These are phyloP conservation scores for Artemisia argyi DNA, from an alignment of 129 eudicot genomes.

Conservation along the genomic window DNA sequence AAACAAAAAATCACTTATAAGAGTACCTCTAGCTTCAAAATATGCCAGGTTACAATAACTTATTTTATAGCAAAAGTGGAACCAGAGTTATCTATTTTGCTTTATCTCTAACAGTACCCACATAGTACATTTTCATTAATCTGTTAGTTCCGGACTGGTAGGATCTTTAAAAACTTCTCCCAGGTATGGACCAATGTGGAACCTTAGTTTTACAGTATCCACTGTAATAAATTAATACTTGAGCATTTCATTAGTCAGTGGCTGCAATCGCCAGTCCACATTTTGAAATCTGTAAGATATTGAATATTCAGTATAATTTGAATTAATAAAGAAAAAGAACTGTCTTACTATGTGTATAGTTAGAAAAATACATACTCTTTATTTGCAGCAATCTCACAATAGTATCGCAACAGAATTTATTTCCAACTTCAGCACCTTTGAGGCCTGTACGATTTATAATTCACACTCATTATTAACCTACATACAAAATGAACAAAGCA, in stretches of 20 bases:
- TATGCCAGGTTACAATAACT: too few species aligned
- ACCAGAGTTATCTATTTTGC: too few species aligned
- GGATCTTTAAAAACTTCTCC: too few species aligned
- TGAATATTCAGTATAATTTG: not conserved
- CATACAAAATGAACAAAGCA: not conserved
- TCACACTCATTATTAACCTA: constrained; percentile 14
- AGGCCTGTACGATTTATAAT: constrained; percentile 54
- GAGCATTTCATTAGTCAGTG: constrained; percentile 81
- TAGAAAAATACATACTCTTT: constrained; percentile 65
- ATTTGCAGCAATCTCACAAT: constrained; percentile 83
- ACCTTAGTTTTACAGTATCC: too few species aligned
- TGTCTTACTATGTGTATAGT: not conserved
- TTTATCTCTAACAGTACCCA: too few species aligned
- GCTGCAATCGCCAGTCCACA: constrained; percentile 97
- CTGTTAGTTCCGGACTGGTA: too few species aligned
- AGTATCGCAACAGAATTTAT: constrained; percentile 76
- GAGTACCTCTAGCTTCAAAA: too few species aligned
- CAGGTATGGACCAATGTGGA: too few species aligned
- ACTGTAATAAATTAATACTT: constrained; percentile 30
- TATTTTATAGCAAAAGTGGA: too few species aligned
- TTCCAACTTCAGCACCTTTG: constrained; percentile 83
- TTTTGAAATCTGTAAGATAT: constrained; percentile 75
- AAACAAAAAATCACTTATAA: too few species aligned
- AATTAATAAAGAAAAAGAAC: not conserved
- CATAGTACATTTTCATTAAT: too few species aligned